phyloP scores from a whole-genome alignment of 345 rosid species.

The Luvunga scandens region DNA sequence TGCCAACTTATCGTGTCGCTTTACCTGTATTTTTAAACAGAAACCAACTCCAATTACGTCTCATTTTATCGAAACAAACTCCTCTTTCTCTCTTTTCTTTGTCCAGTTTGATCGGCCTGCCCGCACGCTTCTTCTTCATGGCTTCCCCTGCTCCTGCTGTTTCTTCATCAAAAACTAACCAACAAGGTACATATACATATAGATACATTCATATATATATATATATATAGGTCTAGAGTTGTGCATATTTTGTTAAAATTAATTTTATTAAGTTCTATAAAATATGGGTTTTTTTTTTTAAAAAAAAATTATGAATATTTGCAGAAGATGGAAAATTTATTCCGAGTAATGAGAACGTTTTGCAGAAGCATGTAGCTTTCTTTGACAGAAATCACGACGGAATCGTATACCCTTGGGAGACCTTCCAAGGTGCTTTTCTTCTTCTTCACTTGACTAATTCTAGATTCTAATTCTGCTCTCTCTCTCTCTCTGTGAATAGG shows the following conservation, averaged over 20 bases:
- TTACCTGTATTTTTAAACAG: neutral
- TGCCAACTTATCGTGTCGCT: neutral
- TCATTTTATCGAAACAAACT: no score
- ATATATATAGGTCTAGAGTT: neutral
- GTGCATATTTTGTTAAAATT: neutral
- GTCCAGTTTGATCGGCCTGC: no score
- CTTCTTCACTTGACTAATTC: neutral
- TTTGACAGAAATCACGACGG: constrained; percentile 83
- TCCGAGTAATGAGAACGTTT: constrained; percentile 32
- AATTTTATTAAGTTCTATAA: no score
- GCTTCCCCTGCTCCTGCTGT: constrained; percentile 12
- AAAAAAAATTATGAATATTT: neutral
- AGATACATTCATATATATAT: no score
- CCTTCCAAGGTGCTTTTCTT: constrained; percentile 48
- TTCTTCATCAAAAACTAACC: constrained; percentile 7
- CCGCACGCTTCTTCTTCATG: constrained; percentile 7
- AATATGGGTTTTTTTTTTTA: neutral
- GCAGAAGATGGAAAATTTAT: constrained; percentile 13
- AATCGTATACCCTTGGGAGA: constrained; percentile 73
- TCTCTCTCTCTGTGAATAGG: no score
- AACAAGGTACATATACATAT: neutral
- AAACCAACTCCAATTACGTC: neutral
- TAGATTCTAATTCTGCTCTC: neutral
- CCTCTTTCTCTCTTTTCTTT: neutral
- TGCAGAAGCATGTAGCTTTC: constrained; percentile 79